Percentiles rank a stretch among this genome's conserved stretches.
Conservation (phyloP, 352 stramenopile genomes). For the Phytopythium mirpurense region DNA sequence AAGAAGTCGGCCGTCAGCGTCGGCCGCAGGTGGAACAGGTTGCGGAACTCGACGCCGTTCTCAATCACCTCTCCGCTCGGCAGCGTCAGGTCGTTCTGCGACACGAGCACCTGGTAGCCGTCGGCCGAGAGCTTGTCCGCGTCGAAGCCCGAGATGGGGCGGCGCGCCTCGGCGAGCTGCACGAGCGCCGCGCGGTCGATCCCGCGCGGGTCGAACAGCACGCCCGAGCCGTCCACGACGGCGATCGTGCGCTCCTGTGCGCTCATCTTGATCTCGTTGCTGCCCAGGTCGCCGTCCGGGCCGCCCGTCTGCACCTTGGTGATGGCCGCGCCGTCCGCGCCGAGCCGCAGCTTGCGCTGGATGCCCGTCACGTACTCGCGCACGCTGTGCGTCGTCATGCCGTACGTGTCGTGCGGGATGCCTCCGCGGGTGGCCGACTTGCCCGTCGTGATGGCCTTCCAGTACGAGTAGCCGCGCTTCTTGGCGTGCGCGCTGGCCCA, state of each 20-base stretch:
- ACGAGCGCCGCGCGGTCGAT: slow-evolving; percentile 92
- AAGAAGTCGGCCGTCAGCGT: slow-evolving; percentile 95
- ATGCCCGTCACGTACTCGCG: slow-evolving; percentile 96
- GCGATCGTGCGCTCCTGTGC: slow-evolving; percentile 94
- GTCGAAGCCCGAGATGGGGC: slow-evolving; percentile 91
- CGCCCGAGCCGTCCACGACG: slow-evolving; percentile 92
- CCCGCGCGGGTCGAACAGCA: slow-evolving; percentile 93
- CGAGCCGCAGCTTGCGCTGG: slow-evolving; percentile 87
- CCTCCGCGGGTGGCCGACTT: slow-evolving; percentile 93
- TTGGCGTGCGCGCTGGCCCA: slow-evolving; percentile 94
- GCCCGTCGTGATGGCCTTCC: slow-evolving; percentile 95
- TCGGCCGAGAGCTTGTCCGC: slow-evolving; percentile 53
- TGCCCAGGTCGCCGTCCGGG: slow-evolving; percentile 96
- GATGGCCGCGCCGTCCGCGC: slow-evolving; percentile 85
- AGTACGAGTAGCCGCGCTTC: slow-evolving; percentile 92
- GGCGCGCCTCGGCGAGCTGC: slow-evolving; percentile 84
- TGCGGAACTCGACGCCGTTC: slow-evolving; percentile 94
- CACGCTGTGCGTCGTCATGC: slow-evolving; percentile 96
- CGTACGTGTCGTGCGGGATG: slow-evolving; percentile 98
- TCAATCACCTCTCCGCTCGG: slow-evolving; percentile 75
- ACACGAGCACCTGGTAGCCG: slow-evolving; percentile 61
- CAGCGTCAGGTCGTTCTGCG: slow-evolving; percentile 70
- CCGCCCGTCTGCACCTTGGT: slow-evolving; percentile 97
- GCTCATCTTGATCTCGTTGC: slow-evolving; percentile 98
- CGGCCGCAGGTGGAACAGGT: slow-evolving; percentile 95